phyloP scores from a whole-genome alignment of 805 yeast species.

The Suhomyces sp. region DNA sequence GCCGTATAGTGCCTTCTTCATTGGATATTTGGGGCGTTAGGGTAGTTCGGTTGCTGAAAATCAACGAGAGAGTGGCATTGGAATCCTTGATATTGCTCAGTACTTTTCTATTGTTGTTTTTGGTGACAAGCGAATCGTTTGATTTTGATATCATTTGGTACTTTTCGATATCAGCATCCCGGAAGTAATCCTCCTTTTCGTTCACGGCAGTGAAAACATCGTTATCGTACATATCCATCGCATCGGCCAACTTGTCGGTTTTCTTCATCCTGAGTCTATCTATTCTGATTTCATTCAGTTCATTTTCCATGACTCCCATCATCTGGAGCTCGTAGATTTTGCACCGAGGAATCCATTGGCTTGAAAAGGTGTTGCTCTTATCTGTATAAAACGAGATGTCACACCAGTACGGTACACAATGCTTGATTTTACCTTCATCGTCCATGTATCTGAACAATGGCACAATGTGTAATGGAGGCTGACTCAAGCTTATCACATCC shows the following conservation, averaged over 20 bases:
- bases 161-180: constrained; percentile 7
- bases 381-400: constrained; percentile 90
- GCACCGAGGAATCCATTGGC: constrained; percentile 90
- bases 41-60: constrained; percentile 18
- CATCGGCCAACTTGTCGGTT: constrained; percentile 43
- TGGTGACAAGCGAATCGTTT: constrained; percentile 19
- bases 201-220: constrained; percentile 44
- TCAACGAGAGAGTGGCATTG: constrained; percentile 27
- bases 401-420: constrained; percentile 92
- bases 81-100: constrained; percentile 13
- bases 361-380: constrained; percentile 30
- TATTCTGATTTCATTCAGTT: constrained; percentile 65
- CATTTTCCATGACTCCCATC: constrained; percentile 98
- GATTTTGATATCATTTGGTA: constrained; percentile 9
- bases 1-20: not conserved
- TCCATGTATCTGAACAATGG: constrained; percentile 74
- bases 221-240: constrained; percentile 69
- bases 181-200: constrained; percentile 7
- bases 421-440: constrained; percentile 47
- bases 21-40: constrained; percentile 6
- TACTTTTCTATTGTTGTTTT: constrained; percentile 12
- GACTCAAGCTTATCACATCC: constrained; percentile 83
- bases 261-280: constrained; percentile 48
- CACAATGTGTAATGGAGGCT: constrained; percentile 88
- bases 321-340: constrained; percentile 93